Evolutionary conservation across 768 basidiomycete genomes (phyloP).

Genomic region (Leccinum subtestaceum): DNA sequence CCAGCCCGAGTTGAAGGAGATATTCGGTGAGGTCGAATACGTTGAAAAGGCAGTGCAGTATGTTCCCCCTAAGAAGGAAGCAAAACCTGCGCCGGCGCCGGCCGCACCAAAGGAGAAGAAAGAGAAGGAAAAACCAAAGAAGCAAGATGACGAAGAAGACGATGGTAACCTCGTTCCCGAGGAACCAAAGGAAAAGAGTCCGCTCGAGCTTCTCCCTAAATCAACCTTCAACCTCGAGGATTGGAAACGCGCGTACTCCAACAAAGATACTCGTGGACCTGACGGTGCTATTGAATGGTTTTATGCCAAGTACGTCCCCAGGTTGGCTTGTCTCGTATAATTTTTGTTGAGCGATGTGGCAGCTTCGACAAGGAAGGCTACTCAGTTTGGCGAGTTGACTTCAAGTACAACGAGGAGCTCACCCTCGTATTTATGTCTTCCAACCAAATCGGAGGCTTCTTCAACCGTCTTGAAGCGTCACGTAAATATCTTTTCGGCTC

Average conservation of each 20-base stretch:
- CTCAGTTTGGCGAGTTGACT: constrained; percentile 90
- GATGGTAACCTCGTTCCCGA: constrained; percentile 70
- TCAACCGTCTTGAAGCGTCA: constrained; percentile 95
- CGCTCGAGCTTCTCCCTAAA: constrained; percentile 88
- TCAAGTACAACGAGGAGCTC: constrained; percentile 95
- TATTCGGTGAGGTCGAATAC: constrained; percentile 61
- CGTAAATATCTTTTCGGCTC: constrained; percentile 97
- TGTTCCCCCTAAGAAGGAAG: constrained; percentile 71
- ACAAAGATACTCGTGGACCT: constrained; percentile 90
- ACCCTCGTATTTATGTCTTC: constrained; percentile 92
- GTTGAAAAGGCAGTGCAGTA: constrained; percentile 70
- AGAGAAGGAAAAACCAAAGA: constrained; percentile 64
- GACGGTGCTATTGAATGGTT: constrained; percentile 91
- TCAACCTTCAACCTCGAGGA: constrained; percentile 88
- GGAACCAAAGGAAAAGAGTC: constrained; percentile 93
- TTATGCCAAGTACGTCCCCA: constrained; percentile 75
- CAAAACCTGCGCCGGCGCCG: constrained; percentile 44
- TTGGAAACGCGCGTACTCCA: constrained; percentile 98
- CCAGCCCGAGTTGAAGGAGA: constrained; percentile 69
- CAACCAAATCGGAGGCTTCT: constrained; percentile 94
- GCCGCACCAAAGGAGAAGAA: constrained; percentile 50
- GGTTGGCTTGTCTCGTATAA: not conserved
- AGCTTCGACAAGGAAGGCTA: constrained; percentile 89
- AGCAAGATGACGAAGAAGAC: constrained; percentile 61
- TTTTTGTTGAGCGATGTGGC: constrained; percentile 5